Percentiles rank a stretch among this genome's conserved stretches.
Conservation (phyloP, 164 flowering plant genomes). For the Macadamia integrifolia region DNA sequence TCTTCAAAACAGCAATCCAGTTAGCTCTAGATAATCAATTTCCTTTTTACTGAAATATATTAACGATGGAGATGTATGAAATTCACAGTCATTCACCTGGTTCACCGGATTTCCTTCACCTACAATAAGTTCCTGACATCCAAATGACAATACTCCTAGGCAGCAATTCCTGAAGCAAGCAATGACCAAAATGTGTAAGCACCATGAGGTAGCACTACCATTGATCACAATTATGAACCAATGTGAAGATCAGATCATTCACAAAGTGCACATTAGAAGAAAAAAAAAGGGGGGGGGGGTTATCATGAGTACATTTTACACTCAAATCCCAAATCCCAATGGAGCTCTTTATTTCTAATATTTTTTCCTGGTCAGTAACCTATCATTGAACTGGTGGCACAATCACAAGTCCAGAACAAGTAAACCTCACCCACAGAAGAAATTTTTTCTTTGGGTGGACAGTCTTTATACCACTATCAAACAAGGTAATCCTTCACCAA, state of each 20-base stretch:
- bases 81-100: conserved; percentile 37
- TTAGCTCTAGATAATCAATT: conserved; percentile 43
- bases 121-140: conserved; percentile 33
- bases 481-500: conserved; percentile 9
- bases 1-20: conserved; percentile 32
- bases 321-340: neutral
- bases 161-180: conserved; percentile 64
- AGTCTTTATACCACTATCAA: conserved; percentile 3
- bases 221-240: neutral
- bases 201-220: neutral
- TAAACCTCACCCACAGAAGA: neutral
- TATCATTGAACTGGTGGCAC: neutral
- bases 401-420: neutral
- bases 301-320: neutral
- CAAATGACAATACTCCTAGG: conserved; percentile 47
- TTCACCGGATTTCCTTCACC: conserved; percentile 38
- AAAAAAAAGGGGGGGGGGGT: too few relatives aligned
- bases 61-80: conserved; percentile 24
- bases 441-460: conserved; percentile 1
- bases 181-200: conserved; percentile 8
- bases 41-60: conserved; percentile 30
- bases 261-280: too few relatives aligned
- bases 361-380: neutral
- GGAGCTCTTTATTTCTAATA: neutral
- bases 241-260: too few relatives aligned